Evolutionary conservation across 495 filamentous ascomycete genomes (phyloP).

Genomic region (Penicillium steckii): DNA sequence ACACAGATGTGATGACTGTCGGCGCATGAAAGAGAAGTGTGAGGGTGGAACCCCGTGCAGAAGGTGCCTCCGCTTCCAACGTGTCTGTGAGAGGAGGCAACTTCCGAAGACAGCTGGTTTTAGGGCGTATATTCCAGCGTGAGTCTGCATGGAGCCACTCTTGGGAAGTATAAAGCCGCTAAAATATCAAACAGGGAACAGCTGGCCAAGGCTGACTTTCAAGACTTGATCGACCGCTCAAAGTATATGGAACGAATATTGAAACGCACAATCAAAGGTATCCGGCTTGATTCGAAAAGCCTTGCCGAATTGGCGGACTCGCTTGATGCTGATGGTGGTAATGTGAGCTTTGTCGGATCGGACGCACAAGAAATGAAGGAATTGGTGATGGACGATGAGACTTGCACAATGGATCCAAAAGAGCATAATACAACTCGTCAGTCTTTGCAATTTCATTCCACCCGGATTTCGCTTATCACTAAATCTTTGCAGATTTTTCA

Average conservation of each 20-base stretch:
- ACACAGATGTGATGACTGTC: background rate
- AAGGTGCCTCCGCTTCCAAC: background rate
- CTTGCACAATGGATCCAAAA: conserved; percentile 30
- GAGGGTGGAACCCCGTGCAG: background rate
- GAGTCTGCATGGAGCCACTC: background rate
- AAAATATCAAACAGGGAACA: background rate
- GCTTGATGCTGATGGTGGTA: conserved; percentile 9
- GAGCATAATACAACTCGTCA: conserved; percentile 30
- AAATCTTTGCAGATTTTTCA: conserved; percentile 31
- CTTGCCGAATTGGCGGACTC: conserved; percentile 19
- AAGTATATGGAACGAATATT: conserved; percentile 31
- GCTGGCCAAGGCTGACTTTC: background rate
- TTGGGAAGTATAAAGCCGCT: background rate
- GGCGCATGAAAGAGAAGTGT: background rate
- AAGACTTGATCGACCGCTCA: background rate
- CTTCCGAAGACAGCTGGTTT: background rate
- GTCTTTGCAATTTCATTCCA: conserved; percentile 2
- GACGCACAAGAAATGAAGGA: conserved; percentile 18
- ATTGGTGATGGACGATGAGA: conserved; percentile 23
- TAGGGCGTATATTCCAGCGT: background rate
- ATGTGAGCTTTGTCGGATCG: background rate
- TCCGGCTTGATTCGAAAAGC: conserved; percentile 20
- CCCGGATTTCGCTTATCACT: background rate
- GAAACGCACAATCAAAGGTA: conserved; percentile 18
- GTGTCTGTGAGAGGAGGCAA: background rate